phyloP scores from a whole-genome alignment of 192 early-diverging fungal species.

The Mortierella hygrophila region DNA sequence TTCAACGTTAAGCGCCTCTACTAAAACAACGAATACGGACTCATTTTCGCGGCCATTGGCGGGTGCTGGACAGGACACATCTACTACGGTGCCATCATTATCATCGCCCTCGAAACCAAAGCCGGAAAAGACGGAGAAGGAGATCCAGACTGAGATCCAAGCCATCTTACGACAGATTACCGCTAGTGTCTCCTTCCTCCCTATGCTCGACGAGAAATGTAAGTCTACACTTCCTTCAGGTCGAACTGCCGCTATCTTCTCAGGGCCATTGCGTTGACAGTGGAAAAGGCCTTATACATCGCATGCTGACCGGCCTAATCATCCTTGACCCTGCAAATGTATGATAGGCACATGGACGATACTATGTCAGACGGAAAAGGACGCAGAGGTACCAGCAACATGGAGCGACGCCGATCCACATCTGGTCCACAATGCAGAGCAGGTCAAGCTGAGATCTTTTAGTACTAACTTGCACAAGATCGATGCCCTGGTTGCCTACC shows the following conservation, averaged over 20 bases:
- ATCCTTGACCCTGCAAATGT: neutral
- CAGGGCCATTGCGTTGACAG: neutral
- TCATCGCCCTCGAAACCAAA: constrained; percentile 17
- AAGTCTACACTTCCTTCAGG: constrained; percentile 17
- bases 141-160: constrained; percentile 83
- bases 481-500: constrained; percentile 90
- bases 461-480: constrained; percentile 88
- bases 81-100: neutral
- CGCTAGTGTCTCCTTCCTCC: constrained; percentile 90
- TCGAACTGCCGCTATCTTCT: neutral
- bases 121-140: constrained; percentile 66
- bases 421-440: constrained; percentile 86
- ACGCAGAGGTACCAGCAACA: constrained; percentile 85
- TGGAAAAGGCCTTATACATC: too few relatives aligned
- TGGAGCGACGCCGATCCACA: constrained; percentile 89
- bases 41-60: neutral
- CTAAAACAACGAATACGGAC: neutral
- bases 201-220: constrained; percentile 90
- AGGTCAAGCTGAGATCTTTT: constrained; percentile 86
- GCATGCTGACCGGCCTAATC: neutral
- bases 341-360: constrained; percentile 88
- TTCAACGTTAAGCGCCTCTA: neutral
- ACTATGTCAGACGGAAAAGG: constrained; percentile 87
- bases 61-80: neutral
- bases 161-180: constrained; percentile 94